Percentiles rank a stretch among this genome's conserved stretches.
Conservation (phyloP, 768 basidiomycete genomes). For the Ephemerocybe angulata region DNA sequence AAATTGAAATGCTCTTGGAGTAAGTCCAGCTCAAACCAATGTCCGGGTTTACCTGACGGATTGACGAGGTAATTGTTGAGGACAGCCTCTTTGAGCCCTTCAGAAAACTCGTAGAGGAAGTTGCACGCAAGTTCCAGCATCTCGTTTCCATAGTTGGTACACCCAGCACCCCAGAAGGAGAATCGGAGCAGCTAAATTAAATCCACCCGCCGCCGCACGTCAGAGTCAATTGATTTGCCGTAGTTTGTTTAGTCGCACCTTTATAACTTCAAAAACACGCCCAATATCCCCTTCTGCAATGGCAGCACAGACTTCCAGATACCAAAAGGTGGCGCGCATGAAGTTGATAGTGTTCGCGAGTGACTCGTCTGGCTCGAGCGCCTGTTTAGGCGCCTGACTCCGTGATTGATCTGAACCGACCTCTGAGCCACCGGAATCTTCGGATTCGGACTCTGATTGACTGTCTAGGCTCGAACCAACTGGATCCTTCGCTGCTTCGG, state of each 20-base stretch:
- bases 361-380: too few species aligned
- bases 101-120: constrained; percentile 14
- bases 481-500: background rate
- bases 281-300: background rate
- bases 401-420: too few species aligned
- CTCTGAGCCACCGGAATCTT: too few species aligned
- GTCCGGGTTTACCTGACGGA: constrained; percentile 8
- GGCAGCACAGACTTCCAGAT: background rate
- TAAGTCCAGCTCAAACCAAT: constrained; percentile 14
- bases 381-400: too few species aligned
- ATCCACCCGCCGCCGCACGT: too few species aligned
- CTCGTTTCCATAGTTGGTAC: constrained; percentile 17
- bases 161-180: constrained; percentile 16
- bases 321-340: background rate
- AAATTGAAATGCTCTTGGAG: constrained; percentile 18
- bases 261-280: background rate
- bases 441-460: too few species aligned
- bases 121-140: constrained; percentile 18
- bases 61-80: constrained; percentile 19
- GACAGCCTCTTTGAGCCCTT: constrained; percentile 1
- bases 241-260: too few species aligned
- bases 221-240: too few species aligned
- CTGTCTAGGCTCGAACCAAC: too few species aligned
- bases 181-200: constrained; percentile 13
- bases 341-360: background rate